phyloP scores from a whole-genome alignment of 2,329 filamentous ascomycete species.

The Penicillium hordei region DNA sequence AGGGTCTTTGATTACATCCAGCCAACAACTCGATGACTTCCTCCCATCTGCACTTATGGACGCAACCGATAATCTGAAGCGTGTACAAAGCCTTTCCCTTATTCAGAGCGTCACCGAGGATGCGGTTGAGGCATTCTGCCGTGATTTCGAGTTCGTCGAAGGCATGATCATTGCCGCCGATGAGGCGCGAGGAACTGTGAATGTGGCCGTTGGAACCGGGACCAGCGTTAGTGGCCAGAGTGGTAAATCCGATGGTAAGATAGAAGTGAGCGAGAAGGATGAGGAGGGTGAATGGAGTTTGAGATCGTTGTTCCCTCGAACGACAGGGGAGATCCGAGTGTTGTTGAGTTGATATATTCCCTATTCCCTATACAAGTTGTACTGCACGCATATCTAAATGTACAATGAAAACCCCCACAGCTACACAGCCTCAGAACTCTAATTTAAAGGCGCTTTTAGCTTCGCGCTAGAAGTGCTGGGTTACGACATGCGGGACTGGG shows the following conservation, averaged over 20 bases:
- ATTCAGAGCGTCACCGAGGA: constrained; percentile 76
- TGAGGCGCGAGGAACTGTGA: constrained; percentile 45
- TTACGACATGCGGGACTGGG: background rate
- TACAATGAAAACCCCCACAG: background rate
- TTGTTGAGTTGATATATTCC: constrained; percentile 55
- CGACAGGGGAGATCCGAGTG: constrained; percentile 63
- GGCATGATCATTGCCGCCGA: constrained; percentile 60
- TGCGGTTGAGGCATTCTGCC: constrained; percentile 79
- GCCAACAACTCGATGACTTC: constrained; percentile 82
- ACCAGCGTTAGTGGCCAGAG: constrained; percentile 25
- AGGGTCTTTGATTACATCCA: constrained; percentile 62
- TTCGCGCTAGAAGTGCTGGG: background rate
- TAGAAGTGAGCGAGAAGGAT: constrained; percentile 31
- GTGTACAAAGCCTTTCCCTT: constrained; percentile 69
- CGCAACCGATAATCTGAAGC: constrained; percentile 75
- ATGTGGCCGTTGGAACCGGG: constrained; percentile 32
- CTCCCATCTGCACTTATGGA: constrained; percentile 91
- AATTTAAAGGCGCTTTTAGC: background rate
- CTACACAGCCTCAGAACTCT: no score
- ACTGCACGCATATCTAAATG: background rate
- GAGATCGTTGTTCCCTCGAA: constrained; percentile 62
- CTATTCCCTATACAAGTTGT: background rate
- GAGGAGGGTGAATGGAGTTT: constrained; percentile 44
- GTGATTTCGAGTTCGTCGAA: constrained; percentile 74
- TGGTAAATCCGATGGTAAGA: constrained; percentile 19